These are phyloP conservation scores for Arthrobotrys entomopaga DNA, from an alignment of 2,329 filamentous ascomycete genomes.

Conservation along the genomic window DNA sequence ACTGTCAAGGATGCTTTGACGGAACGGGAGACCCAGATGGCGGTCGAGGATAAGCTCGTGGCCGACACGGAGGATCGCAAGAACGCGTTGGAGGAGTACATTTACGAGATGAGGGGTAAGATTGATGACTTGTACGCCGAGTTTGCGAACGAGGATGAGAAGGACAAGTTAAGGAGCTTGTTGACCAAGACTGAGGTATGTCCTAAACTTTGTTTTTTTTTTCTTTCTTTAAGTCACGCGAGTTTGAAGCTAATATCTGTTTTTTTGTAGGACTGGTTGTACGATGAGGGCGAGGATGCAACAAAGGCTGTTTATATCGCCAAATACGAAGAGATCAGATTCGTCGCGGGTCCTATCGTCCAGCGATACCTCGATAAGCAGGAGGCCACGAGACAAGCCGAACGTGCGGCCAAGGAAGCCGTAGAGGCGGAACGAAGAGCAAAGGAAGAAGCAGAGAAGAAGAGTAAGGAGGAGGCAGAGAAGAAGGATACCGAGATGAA, in stretches of 20 bases:
- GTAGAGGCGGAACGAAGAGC: slow-evolving; percentile 70
- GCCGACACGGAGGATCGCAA: slow-evolving; percentile 99
- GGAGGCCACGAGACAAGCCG: slow-evolving; percentile 82
- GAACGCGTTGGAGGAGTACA: slow-evolving; percentile 98
- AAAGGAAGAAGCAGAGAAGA: slow-evolving; percentile 78
- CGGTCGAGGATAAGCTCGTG: slow-evolving; percentile 98
- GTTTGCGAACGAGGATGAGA: slow-evolving; percentile 90
- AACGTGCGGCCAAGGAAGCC: slow-evolving; percentile 71
- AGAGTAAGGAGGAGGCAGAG: slow-evolving; percentile 65
- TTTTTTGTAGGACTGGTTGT: slow-evolving; percentile 84
- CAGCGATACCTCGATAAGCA: slow-evolving; percentile 96
- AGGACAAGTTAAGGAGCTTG: slow-evolving; percentile 83
- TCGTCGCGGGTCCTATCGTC: slow-evolving; percentile 87
- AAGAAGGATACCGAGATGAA: slow-evolving; percentile 70
- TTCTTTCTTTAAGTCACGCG: no score
- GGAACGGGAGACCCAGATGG: slow-evolving; percentile 90
- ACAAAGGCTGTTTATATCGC: slow-evolving; percentile 91
- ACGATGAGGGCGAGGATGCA: slow-evolving; percentile 94
- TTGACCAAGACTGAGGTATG: slow-evolving; percentile 87
- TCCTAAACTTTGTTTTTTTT: slow-evolving; percentile 52
- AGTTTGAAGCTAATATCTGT: slow-evolving; percentile 19
- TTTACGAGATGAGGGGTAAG: slow-evolving; percentile 97
- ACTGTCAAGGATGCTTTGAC: slow-evolving; percentile 72
- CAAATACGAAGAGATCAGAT: slow-evolving; percentile 95
- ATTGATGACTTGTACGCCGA: slow-evolving; percentile 90